Evolutionary conservation across 192 early-diverging fungal genomes (phyloP), one percentile per base, ranked within the genome.

Genomic region (Helicostylum pulchrum): DNA sequence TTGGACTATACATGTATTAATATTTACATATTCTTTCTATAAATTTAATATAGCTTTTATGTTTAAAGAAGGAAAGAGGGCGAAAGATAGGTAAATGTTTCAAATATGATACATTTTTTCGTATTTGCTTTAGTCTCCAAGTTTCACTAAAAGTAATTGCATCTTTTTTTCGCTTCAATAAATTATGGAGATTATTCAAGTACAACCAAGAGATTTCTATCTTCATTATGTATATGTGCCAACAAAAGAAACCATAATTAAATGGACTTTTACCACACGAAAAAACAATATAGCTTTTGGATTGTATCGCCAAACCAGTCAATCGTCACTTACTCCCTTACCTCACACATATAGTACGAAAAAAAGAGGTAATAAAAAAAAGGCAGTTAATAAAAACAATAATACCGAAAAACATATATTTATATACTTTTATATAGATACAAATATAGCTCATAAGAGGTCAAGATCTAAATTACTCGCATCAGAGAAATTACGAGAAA

Each of bases 241-340:
- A 48, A 77, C 80, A 46, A 60, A 80, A 6, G 88, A 87, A 14
- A 88, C 90, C 61, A 89, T 89, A 23, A 84, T 98, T 14, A 81
- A 85, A 62, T 98, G 96, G 96, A 90, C 86, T 78, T 98, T 97
- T 75, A 88, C 86, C 19, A 98, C 94, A 43, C 89, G 89, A 68
- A 84, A 85, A 56, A 95, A 96, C 5, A 76, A 67, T 23, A 76
- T 76, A 17, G 44, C 45, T 26, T 76, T 76, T 71, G 74, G 74
- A 23, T 30, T 68, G 9, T 67, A 59, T 52, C 58, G 31, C 42
- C 4, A 53, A 32, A 20, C 56, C 1, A 10, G 17, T n/a, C 21
- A 9, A 55, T 11, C 7, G 6, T 39, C 7, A 58, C 30, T 12
- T 1, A 1, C 4, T 45, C 4, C 44, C 44, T 45, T 39, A 7